phyloP scores from a whole-genome alignment of 2,329 filamentous ascomycete species.

The Cryphonectria naterciae region DNA sequence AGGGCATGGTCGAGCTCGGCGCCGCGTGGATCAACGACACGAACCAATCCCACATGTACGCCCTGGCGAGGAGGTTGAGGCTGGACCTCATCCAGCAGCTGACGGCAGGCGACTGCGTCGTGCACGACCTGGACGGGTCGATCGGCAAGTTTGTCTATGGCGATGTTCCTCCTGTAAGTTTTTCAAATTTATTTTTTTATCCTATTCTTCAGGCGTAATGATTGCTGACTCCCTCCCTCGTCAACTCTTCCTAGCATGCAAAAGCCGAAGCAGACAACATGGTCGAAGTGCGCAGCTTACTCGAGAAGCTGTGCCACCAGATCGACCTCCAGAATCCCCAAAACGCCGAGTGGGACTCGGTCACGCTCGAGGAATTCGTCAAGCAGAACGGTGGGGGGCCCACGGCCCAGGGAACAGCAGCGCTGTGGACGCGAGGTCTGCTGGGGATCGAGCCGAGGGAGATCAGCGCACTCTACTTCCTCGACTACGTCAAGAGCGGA shows the following conservation, averaged over 20 bases:
- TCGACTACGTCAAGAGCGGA: constrained; percentile 58
- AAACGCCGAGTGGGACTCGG: no score
- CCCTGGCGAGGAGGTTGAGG: constrained; percentile 44
- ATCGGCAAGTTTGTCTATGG: constrained; percentile 9
- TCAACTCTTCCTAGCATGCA: no score
- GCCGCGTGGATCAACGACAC: constrained; percentile 65
- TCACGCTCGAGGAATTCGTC: no score
- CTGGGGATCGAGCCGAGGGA: constrained; percentile 54
- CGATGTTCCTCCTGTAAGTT: constrained; percentile 11
- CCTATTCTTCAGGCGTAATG: no score
- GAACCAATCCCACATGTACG: constrained; percentile 52
- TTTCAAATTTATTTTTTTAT: no score
- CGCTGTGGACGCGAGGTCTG: constrained; percentile 54
- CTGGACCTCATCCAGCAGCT: constrained; percentile 54
- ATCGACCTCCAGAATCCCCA: no score
- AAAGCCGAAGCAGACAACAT: no score
- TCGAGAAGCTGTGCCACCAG: no score
- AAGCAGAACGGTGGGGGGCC: no score
- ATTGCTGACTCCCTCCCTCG: no score
- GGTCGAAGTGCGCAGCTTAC: no score
- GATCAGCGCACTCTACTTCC: constrained; percentile 56
- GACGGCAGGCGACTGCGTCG: constrained; percentile 47
- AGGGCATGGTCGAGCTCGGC: constrained; percentile 53
- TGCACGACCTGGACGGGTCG: constrained; percentile 44
- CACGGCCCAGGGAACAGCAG: constrained; percentile 35